These are phyloP conservation scores for Fusarium verticillioides DNA, from an alignment of 2,329 filamentous ascomycete genomes.

Conservation along the genomic window DNA sequence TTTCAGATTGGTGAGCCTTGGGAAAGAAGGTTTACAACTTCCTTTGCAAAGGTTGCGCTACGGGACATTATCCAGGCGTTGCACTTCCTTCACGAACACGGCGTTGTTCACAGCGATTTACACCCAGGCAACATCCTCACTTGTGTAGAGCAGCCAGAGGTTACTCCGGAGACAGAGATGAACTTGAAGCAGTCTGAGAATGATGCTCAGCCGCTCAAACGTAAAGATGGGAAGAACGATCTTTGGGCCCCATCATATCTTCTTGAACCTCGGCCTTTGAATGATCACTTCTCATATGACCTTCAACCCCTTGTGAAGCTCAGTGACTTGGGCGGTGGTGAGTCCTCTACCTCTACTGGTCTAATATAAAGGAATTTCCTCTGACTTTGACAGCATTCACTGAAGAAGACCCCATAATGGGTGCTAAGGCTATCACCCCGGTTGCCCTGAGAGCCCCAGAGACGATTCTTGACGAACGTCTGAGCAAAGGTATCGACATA, in stretches of 20 bases:
- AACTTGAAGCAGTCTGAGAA: neutral
- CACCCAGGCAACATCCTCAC: neutral
- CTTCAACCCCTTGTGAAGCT: neutral
- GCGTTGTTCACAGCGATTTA: neutral
- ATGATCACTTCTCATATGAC: neutral
- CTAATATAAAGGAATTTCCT: rapidly evolving
- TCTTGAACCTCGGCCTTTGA: neutral
- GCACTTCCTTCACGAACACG: neutral
- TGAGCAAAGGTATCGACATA: neutral
- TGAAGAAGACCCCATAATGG: neutral
- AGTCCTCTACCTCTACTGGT: rapidly evolving
- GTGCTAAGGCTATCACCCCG: rapidly evolving
- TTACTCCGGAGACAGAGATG: neutral
- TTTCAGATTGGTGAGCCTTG: neutral
- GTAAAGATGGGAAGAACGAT: neutral
- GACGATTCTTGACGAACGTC: neutral
- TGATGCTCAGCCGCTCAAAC: neutral
- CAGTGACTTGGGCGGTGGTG: neutral
- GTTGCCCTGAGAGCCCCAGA: neutral
- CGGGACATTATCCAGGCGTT: neutral
- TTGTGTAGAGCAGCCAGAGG: neutral
- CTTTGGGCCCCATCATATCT: neutral
- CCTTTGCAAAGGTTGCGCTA: neutral
- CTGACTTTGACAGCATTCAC: neutral
- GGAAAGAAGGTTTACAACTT: neutral